Conservation (phyloP, 1,284 basidiomycete genomes). For the Flammula alnicola region DNA sequence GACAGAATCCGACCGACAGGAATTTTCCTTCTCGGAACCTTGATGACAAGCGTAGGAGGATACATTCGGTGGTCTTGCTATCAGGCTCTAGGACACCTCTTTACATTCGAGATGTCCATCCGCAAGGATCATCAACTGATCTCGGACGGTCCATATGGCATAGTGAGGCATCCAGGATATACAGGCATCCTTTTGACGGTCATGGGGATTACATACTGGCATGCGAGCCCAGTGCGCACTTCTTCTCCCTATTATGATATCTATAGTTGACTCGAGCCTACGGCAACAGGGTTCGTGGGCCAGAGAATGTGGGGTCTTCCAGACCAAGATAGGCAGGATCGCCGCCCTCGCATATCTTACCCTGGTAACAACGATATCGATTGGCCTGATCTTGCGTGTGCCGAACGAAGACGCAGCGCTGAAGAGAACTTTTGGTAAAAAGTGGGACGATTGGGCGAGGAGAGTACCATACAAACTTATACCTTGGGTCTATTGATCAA, state of each 20-base stretch:
- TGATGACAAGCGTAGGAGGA: conserved; percentile 36
- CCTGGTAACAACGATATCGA: conserved; percentile 33
- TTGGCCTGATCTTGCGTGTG: conserved; percentile 42
- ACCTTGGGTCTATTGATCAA: conserved; percentile 38
- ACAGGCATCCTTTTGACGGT: conserved; percentile 39
- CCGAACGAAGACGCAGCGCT: conserved; percentile 43
- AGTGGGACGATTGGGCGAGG: conserved; percentile 44
- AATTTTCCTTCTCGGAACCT: conserved; percentile 37
- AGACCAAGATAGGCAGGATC: conserved; percentile 31
- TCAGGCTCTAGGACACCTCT: conserved; percentile 41
- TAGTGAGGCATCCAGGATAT: conserved; percentile 47
- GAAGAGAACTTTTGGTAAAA: conserved; percentile 36
- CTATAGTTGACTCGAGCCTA: background rate
- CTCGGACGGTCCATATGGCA: conserved; percentile 43
- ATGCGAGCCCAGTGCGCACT: conserved; percentile 37
- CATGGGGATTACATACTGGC: conserved; percentile 36
- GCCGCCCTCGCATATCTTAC: conserved; percentile 27
- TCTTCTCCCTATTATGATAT: background rate
- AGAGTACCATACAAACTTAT: conserved; percentile 44
- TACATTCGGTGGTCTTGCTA: conserved; percentile 43
- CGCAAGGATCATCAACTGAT: conserved; percentile 43
- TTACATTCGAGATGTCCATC: conserved; percentile 49
- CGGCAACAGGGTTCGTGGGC: conserved; percentile 44
- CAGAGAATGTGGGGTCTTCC: conserved; percentile 40
- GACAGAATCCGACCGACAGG: conserved; percentile 34